Evolutionary conservation across 148 eudicot genomes (phyloP).

Genomic region (Amaranthus cruentus): DNA sequence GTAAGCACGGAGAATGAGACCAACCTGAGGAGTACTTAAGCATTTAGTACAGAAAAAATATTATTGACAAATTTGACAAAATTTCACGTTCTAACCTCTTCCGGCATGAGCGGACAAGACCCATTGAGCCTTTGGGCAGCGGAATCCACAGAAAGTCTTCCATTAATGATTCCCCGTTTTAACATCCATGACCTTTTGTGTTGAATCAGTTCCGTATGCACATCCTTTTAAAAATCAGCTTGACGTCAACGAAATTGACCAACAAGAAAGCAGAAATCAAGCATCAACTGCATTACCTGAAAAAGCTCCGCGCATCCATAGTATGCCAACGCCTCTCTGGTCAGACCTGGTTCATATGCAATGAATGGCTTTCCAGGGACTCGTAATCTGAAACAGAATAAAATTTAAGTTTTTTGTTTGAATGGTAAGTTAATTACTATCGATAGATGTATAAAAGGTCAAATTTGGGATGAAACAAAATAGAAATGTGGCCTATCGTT

Average conservation of each 20-base stretch:
- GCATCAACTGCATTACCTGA: constrained; percentile 45
- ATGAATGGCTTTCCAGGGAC: constrained; percentile 70
- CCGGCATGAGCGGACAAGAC: constrained; percentile 87
- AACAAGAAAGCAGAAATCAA: neutral
- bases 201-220: constrained; percentile 87
- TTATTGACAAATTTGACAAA: neutral
- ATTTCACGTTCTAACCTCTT: constrained; percentile 53
- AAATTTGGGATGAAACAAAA: too few species aligned
- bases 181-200: constrained; percentile 91
- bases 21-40: constrained; percentile 40
- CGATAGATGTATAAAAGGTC: too few species aligned
- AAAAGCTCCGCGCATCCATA: constrained; percentile 94
- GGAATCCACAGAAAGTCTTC: constrained; percentile 73
- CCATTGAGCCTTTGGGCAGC: constrained; percentile 66
- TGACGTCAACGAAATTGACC: neutral
- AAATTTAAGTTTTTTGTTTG: neutral
- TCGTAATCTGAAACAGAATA: constrained; percentile 42
- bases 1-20: constrained; percentile 81
- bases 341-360: constrained; percentile 89
- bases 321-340: constrained; percentile 90
- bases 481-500: too few species aligned
- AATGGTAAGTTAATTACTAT: too few species aligned
- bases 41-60: too few species aligned
- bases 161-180: constrained; percentile 83
- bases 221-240: constrained; percentile 49